Conservation (phyloP, 805 yeast genomes). For the Wickerhamiella azyma region DNA sequence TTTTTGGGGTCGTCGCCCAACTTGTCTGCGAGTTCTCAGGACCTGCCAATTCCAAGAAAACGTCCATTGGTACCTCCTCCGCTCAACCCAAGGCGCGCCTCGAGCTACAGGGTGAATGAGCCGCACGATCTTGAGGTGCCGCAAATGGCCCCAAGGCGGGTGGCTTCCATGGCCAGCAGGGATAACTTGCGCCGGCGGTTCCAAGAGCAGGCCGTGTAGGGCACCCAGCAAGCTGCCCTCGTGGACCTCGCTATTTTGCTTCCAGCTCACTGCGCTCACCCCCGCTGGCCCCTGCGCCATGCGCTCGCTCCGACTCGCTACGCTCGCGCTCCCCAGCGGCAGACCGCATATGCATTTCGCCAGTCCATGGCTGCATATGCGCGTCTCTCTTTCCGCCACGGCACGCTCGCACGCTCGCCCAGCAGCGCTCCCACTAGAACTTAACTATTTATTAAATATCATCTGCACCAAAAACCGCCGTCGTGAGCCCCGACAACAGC, state of each 20-base stretch:
- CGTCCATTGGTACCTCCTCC: constrained; percentile 1
- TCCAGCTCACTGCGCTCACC: too few relatives aligned
- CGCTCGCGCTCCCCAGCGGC: too few relatives aligned
- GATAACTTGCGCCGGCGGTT: constrained; percentile 6
- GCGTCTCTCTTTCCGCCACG: too few relatives aligned
- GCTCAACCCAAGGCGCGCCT: constrained; percentile 5
- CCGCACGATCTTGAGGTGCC: neutral
- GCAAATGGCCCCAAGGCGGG: constrained; percentile 7
- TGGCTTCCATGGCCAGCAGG: constrained; percentile 6
- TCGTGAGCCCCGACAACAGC: neutral
- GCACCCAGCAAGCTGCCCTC: too few relatives aligned
- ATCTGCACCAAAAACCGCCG: constrained; percentile 1
- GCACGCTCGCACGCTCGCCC: too few relatives aligned
- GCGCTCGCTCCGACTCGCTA: too few relatives aligned
- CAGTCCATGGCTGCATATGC: too few relatives aligned
- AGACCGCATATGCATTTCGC: too few relatives aligned
- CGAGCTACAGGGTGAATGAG: constrained; percentile 2
- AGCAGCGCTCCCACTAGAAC: too few relatives aligned
- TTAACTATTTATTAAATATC: neutral
- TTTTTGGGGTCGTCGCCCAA: neutral
- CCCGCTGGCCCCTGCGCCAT: too few relatives aligned
- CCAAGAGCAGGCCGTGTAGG: neutral
- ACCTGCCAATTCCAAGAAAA: neutral
- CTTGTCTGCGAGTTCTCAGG: neutral
- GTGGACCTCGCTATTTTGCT: too few relatives aligned